Base-by-base conservation (phyloP, 2,329 filamentous ascomycete species). In the Penicillium sp. region DNA sequence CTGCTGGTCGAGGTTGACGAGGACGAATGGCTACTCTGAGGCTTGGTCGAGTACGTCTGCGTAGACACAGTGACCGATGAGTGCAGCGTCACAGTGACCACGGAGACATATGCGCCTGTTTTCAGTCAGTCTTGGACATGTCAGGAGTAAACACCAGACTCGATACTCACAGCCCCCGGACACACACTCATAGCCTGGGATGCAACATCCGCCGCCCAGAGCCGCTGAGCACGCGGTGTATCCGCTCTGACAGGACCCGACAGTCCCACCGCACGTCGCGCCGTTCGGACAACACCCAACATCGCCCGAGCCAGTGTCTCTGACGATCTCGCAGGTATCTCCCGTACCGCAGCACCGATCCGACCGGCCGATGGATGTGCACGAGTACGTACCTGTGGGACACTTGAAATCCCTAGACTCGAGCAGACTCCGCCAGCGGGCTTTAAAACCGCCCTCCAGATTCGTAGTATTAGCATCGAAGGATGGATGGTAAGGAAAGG, bases 201-300 rank as follows among this genome's bases (percentile, higher is more conserved):
- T 69, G 64, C 79, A 83, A 50, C 80, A 83, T 1, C 79, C 80
- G 2, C 78, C 79, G 28, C 79, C 80, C 3, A 70, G 53, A 31
- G 67, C 71, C 30, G 70, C 67, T 2, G 77, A 71, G 58, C 80
- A 83, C 38, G 68, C 72, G 4, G 69, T 71, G 55, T 80, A 81
- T 6, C 77, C 79, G 15, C 63, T 63, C 18, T 50, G 51, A 47
- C 80, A 83, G 3, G 53, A 59, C 2, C 69, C 69, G n/a, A 83
- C 69, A 1, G 62, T 51, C 8, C 73, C 71, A 2, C 70, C 69
- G 52, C 80, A 83, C 7, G 52, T 69, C 42, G 72, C 59, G 1
- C 78, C 78, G 17, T 60, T 53, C 1, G 75, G 72, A 67, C 80
- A 84, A 51, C 80, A 84, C 11, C 80, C 80, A 2, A 83, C 75